Evolutionary conservation across 2,329 filamentous ascomycete genomes (phyloP).

Genomic region (Alternaria postmessia): DNA sequence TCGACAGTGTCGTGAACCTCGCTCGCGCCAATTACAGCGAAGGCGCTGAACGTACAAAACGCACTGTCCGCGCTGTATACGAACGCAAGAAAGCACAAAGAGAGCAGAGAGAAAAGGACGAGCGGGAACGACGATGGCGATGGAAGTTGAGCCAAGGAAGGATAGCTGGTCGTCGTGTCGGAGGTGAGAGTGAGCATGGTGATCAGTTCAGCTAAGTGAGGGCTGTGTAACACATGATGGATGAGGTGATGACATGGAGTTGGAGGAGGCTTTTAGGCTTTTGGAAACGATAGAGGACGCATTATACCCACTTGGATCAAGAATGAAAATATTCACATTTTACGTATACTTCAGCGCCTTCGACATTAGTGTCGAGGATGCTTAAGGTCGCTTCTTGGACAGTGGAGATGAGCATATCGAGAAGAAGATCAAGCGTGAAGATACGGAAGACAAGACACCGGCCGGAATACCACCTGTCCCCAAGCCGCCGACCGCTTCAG

Average conservation of each 20-base stretch:
- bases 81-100: slow-evolving; percentile 82
- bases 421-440: neutral
- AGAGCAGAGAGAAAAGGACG: slow-evolving; percentile 59
- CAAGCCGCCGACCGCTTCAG: neutral
- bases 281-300: slow-evolving; percentile 1
- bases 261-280: neutral
- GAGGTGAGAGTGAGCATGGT: slow-evolving; percentile 62
- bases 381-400: too few species aligned
- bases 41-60: slow-evolving; percentile 78
- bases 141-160: slow-evolving; percentile 58
- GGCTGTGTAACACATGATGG: neutral
- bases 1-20: slow-evolving; percentile 83
- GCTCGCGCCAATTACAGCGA: slow-evolving; percentile 88
- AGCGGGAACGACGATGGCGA: slow-evolving; percentile 47
- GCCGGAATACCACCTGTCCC: neutral
- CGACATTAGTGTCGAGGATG: too few species aligned
- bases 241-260: neutral
- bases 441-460: neutral
- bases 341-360: neutral
- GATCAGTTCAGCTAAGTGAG: slow-evolving; percentile 67
- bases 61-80: slow-evolving; percentile 86
- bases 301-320: slow-evolving; percentile 24
- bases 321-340: slow-evolving; percentile 11
- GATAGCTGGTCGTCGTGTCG: slow-evolving; percentile 62
- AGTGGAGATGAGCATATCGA: neutral